Percentiles rank a stretch among this genome's conserved stretches.
These are phyloP conservation scores for Septoria petroselini DNA, from an alignment of 2,329 filamentous ascomycete species.

Conservation along the genomic window DNA sequence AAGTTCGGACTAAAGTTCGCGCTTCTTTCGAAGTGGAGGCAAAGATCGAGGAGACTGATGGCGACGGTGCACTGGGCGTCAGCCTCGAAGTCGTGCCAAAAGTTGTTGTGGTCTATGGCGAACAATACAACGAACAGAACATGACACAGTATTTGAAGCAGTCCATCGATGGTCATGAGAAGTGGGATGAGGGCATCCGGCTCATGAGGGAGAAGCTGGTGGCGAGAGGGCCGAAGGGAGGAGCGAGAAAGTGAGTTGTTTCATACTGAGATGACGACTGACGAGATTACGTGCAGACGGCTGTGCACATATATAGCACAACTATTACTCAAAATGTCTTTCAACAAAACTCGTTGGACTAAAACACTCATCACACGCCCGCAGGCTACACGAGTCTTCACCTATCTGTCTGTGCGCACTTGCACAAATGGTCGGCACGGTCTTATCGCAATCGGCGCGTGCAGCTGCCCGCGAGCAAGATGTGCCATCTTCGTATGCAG, in stretches of 20 bases:
- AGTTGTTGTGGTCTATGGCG: slow-evolving; percentile 70
- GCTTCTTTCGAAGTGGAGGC: slow-evolving; percentile 55
- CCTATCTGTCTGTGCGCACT: too few relatives aligned
- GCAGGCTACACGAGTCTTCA: too few relatives aligned
- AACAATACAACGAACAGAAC: slow-evolving; percentile 71
- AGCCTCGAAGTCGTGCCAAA: slow-evolving; percentile 41
- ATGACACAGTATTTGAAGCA: slow-evolving; percentile 65
- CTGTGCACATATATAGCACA: too few relatives aligned
- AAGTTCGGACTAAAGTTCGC: slow-evolving; percentile 66
- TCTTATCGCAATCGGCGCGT: too few relatives aligned
- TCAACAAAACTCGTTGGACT: too few relatives aligned
- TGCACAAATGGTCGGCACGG: too few relatives aligned
- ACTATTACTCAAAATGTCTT: too few relatives aligned
- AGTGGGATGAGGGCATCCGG: slow-evolving; percentile 45
- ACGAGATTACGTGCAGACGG: too few relatives aligned
- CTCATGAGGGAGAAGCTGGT: slow-evolving; percentile 46
- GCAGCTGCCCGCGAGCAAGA: too few relatives aligned
- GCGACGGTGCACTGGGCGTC: slow-evolving; percentile 47
- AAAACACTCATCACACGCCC: too few relatives aligned
- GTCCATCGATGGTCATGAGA: slow-evolving; percentile 47
- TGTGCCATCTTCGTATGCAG: too few relatives aligned
- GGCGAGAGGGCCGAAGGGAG: slow-evolving; percentile 45
- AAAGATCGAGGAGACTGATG: slow-evolving; percentile 50
- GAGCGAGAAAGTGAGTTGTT: slow-evolving; percentile 23
- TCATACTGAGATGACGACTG: not conserved